These are phyloP conservation scores for Epichloe hybrida DNA, from an alignment of 2,329 filamentous ascomycete species.

Conservation along the genomic window DNA sequence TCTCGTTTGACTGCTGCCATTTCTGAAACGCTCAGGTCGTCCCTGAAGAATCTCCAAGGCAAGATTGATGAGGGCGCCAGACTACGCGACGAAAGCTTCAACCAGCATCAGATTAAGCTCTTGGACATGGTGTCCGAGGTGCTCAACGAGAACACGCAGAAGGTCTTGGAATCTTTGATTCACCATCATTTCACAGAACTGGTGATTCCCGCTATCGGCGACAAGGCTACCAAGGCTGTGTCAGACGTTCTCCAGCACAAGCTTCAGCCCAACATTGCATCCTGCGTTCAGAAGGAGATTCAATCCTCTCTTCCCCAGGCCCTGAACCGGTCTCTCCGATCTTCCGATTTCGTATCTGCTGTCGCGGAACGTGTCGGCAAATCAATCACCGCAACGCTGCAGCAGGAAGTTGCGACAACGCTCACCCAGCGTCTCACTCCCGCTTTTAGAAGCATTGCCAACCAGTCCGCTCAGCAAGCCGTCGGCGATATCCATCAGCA, in stretches of 20 bases:
- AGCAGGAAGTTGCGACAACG: constrained; percentile 50
- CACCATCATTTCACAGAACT: constrained; percentile 59
- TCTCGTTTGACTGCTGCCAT: constrained; percentile 35
- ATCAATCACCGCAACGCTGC: constrained; percentile 52
- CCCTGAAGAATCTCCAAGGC: constrained; percentile 47
- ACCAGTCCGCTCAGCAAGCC: constrained; percentile 53
- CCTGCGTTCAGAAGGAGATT: constrained; percentile 58
- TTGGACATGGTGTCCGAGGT: constrained; percentile 46
- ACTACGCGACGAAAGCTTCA: constrained; percentile 36
- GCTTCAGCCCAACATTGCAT: constrained; percentile 52
- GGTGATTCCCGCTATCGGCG: constrained; percentile 61
- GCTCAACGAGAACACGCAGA: constrained; percentile 50
- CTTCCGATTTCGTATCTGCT: constrained; percentile 56
- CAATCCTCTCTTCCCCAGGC: constrained; percentile 57
- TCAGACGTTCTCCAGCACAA: constrained; percentile 57
- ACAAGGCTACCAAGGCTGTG: constrained; percentile 53
- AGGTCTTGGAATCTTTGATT: constrained; percentile 65
- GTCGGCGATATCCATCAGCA: constrained; percentile 55
- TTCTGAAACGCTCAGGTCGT: constrained; percentile 38
- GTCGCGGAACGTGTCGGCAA: constrained; percentile 57
- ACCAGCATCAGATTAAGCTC: constrained; percentile 38
- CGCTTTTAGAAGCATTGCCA: constrained; percentile 49
- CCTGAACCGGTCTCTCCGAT: constrained; percentile 41
- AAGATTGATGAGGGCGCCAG: constrained; percentile 52
- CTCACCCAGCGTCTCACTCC: constrained; percentile 53